Base-by-base conservation (phyloP, 2,329 filamentous ascomycete species). In the Penicillium polonicum region DNA sequence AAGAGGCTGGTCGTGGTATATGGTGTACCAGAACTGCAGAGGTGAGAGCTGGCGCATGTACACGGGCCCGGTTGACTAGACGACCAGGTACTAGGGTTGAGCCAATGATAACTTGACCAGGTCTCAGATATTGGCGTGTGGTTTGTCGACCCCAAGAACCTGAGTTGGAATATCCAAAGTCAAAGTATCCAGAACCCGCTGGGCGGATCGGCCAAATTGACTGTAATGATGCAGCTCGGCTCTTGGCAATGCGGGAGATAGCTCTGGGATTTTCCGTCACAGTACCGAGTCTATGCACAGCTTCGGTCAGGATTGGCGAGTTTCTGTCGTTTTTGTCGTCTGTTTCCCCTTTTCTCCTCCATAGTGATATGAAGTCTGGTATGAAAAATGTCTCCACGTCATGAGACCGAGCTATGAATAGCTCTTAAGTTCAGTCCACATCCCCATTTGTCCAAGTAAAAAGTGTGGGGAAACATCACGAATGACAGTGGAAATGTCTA, bases 401-500 rank as follows among this genome's bases (percentile, higher is more conserved):
- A 58, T 58, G 41, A 48, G 41, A 55, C 25, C 6, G 13, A 19
- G 21, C 42, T 53, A 31, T 41, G 27, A 35, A 52, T 43, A 46
- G 13, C 31, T 36, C 41, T 41, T 44, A 19, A 27, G 5, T 44
- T 44, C 25, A 5, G 39, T 9, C 42, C 49, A 53, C 38, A 27
- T 41, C 25, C 27, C 17, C 25, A 44, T 46, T 13, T 50, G 48
- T 46, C 35, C 27, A 60, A 41, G 52, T 48, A 44, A 41, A 41
- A 52, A 59, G 21, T 62, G 63, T 63, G 63, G 63, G 65, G 62
- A 65, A 67, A 65, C 62, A 56, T 61, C 59, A 45, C 63, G 57
- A 67, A 65, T 67, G 42, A 59, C 23, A 60, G 35, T 44, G 42
- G 42, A 44, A 55, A 44, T 23, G 21, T 17, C 39, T 8, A 13